phyloP scores from a whole-genome alignment of 1,284 basidiomycete species.

The Pisolithus thermaeus region DNA sequence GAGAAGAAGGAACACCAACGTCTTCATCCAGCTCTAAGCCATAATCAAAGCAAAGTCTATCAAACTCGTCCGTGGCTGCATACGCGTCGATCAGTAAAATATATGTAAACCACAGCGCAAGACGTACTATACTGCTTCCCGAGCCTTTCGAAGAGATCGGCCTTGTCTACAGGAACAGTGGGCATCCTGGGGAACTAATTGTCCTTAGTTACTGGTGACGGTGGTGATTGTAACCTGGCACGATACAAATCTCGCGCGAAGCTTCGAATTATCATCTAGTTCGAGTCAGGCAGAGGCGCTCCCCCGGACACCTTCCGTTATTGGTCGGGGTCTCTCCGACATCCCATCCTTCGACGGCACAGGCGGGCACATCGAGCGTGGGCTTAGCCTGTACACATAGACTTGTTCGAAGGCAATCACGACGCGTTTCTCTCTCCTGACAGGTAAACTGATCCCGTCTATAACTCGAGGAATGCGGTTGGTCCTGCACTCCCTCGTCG shows the following conservation, averaged over 20 bases:
- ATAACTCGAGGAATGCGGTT: not conserved
- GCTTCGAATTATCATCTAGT: slow-evolving; percentile 5
- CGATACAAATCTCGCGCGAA: too few species aligned
- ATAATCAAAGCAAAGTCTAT: slow-evolving; percentile 95
- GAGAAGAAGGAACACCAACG: slow-evolving; percentile 44
- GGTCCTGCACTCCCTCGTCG: slow-evolving; percentile 8
- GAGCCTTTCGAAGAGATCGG: slow-evolving; percentile 85
- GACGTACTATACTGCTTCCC: slow-evolving; percentile 76
- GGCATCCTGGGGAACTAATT: slow-evolving; percentile 59
- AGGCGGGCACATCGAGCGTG: not conserved
- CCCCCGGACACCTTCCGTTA: slow-evolving; percentile 2
- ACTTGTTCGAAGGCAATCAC: not conserved
- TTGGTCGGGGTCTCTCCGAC: not conserved
- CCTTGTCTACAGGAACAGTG: slow-evolving; percentile 93
- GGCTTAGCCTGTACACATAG: not conserved
- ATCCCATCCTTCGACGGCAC: not conserved
- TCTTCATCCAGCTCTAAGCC: slow-evolving; percentile 98
- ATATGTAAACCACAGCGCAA: not conserved
- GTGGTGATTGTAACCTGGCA: not conserved
- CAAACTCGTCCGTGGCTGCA: slow-evolving; percentile 88
- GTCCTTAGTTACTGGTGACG: not conserved
- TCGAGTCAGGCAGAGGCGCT: slow-evolving; percentile 3
- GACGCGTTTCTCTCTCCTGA: not conserved
- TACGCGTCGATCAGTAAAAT: slow-evolving; percentile 16
- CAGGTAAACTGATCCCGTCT: not conserved